These are phyloP conservation scores for Saccharomycopsis sp. DNA, from an alignment of 805 yeast species.

Conservation along the genomic window DNA sequence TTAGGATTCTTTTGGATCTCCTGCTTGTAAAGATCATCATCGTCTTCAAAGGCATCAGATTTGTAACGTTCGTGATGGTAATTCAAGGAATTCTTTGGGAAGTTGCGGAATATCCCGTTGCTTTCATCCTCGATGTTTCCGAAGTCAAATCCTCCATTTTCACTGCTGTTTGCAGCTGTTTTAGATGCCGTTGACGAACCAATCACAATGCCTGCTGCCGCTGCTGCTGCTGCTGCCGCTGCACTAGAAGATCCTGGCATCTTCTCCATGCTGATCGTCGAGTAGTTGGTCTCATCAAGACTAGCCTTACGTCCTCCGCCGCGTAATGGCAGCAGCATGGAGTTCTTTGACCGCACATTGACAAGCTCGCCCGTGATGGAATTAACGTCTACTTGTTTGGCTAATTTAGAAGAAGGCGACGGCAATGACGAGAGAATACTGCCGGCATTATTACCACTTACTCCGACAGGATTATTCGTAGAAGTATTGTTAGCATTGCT, in stretches of 20 bases:
- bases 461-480: neutral
- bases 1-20: neutral
- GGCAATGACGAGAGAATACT: conserved; percentile 2
- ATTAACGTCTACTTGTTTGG: neutral
- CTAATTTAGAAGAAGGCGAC: conserved; percentile 5
- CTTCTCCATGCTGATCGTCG: neutral
- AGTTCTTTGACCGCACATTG: neutral
- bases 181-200: neutral
- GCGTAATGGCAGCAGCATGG: neutral
- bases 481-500: neutral
- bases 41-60: conserved; percentile 18
- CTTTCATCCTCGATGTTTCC: neutral
- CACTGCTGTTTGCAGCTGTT: neutral
- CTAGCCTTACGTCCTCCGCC: neutral
- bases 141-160: neutral
- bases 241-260: neutral
- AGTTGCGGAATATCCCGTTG: neutral
- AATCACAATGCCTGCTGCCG: too few species aligned
- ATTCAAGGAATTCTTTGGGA: conserved; percentile 7
- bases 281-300: neutral
- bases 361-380: conserved; percentile 1
- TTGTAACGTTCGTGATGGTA: conserved; percentile 20
- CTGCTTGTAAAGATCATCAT: neutral
- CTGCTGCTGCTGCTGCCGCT: neutral
- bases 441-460: neutral